Conservation (phyloP, 306 rosid species). For the Lablab purpureus region DNA sequence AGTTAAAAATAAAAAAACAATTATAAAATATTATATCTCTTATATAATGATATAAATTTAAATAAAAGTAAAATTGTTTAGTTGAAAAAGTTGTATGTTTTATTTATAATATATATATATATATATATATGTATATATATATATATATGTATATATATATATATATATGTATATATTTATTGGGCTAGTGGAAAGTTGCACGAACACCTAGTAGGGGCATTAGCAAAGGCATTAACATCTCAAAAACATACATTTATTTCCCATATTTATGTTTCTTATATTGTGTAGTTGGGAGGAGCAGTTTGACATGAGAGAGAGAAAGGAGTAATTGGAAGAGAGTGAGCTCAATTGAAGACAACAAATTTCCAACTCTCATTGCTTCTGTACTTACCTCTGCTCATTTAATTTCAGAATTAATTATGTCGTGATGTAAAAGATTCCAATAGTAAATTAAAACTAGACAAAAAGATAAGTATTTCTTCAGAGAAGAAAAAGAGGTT, state of each 20-base stretch:
- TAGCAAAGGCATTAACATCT: conserved; percentile 33
- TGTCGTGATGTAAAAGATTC: conserved; percentile 54
- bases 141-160: too few species aligned
- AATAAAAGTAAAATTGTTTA: too few species aligned
- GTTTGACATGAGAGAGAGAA: conserved; percentile 52
- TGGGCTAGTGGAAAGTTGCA: conserved; percentile 23
- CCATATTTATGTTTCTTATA: conserved; percentile 46
- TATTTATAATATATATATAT: too few species aligned
- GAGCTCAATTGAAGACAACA: conserved; percentile 55
- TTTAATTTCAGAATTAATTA: conserved; percentile 55
- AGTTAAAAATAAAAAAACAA: too few species aligned
- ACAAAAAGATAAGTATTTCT: neutral
- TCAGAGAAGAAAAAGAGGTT: neutral
- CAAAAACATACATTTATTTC: conserved; percentile 43
- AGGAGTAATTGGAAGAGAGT: conserved; percentile 33
- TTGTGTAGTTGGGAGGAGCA: conserved; percentile 53
- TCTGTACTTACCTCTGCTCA: conserved; percentile 57
- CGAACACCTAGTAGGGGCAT: conserved; percentile 38
- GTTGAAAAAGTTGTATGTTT: too few species aligned
- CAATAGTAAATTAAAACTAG: conserved; percentile 35
- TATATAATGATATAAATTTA: too few species aligned
- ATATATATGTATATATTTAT: too few species aligned
- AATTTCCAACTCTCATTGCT: conserved; percentile 59
- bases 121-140: too few species aligned
- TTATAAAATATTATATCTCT: too few species aligned